Conservation (phyloP, 2,329 filamentous ascomycete species). For the Colletotrichum paranaense region DNA sequence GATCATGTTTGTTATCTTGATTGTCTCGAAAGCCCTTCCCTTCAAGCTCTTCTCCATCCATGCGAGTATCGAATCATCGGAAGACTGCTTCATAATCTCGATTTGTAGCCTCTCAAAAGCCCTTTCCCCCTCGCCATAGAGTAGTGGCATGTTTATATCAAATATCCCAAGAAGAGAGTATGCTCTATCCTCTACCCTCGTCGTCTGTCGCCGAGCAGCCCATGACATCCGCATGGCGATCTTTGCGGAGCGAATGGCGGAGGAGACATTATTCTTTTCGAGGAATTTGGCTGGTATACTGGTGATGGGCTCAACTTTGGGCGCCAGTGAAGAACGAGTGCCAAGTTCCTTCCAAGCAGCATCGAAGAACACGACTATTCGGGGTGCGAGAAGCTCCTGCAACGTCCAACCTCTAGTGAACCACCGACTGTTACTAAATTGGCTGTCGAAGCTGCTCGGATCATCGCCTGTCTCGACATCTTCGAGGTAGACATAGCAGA, state of each 20-base stretch:
- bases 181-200: slow-evolving; percentile 40
- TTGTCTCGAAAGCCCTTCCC: no score
- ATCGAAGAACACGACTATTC: slow-evolving; percentile 37
- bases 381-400: slow-evolving; percentile 42
- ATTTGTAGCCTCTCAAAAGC: slow-evolving; percentile 42
- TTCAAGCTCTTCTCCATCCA: not conserved
- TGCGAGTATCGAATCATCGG: slow-evolving; percentile 37
- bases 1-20: no score
- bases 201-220: not conserved
- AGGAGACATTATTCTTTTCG: no score
- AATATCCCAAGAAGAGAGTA: slow-evolving; percentile 46
- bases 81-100: slow-evolving; percentile 36
- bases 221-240: not conserved
- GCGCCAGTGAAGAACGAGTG: slow-evolving; percentile 36
- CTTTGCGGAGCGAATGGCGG: not conserved
- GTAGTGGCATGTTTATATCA: slow-evolving; percentile 41
- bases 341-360: slow-evolving; percentile 32
- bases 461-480: slow-evolving; percentile 3
- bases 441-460: not conserved
- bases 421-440: slow-evolving; percentile 37
- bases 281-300: not conserved
- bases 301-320: not conserved
- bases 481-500: slow-evolving; percentile 32
- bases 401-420: slow-evolving; percentile 41
- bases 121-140: slow-evolving; percentile 42